These are phyloP conservation scores for Waltergamsia citrina DNA, from an alignment of 2,329 filamentous ascomycete genomes.

Conservation along the genomic window DNA sequence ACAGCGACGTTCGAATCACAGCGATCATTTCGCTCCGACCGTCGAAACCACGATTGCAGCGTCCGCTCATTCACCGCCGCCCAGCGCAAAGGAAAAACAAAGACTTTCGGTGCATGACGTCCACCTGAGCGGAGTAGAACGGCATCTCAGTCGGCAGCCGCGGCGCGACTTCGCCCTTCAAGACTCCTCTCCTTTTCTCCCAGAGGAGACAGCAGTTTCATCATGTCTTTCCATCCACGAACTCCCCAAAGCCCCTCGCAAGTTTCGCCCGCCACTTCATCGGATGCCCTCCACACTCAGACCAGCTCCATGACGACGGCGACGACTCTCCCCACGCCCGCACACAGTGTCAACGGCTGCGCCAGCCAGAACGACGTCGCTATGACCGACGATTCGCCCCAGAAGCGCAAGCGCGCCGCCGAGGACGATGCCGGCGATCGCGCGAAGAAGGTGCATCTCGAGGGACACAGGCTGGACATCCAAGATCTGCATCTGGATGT, in stretches of 20 bases:
- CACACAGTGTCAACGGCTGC: constrained; percentile 52
- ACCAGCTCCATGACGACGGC: constrained; percentile 40
- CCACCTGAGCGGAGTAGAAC: constrained; percentile 6
- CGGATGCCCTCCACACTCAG: constrained; percentile 30
- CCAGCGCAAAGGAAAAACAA: not conserved
- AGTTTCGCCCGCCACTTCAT: constrained; percentile 44
- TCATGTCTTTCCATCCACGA: constrained; percentile 53
- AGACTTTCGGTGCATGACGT: constrained; percentile 6
- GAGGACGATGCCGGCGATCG: constrained; percentile 46
- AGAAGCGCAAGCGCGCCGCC: constrained; percentile 52
- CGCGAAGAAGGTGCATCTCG: constrained; percentile 51
- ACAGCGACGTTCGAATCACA: not conserved
- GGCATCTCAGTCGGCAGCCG: constrained; percentile 7
- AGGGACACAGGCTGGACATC: constrained; percentile 51
- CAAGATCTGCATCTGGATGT: constrained; percentile 58
- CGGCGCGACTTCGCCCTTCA: constrained; percentile 4
- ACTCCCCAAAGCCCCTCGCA: constrained; percentile 60
- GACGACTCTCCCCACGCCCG: constrained; percentile 49
- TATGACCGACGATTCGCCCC: constrained; percentile 43
- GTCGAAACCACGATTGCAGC: not conserved
- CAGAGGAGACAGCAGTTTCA: constrained; percentile 1
- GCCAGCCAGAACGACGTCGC: constrained; percentile 31
- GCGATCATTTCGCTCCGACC: not conserved
- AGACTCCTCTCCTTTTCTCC: not conserved
- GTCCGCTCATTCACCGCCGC: not conserved